Conservation (phyloP, 768 basidiomycete genomes). For the Lentinula sp. region DNA sequence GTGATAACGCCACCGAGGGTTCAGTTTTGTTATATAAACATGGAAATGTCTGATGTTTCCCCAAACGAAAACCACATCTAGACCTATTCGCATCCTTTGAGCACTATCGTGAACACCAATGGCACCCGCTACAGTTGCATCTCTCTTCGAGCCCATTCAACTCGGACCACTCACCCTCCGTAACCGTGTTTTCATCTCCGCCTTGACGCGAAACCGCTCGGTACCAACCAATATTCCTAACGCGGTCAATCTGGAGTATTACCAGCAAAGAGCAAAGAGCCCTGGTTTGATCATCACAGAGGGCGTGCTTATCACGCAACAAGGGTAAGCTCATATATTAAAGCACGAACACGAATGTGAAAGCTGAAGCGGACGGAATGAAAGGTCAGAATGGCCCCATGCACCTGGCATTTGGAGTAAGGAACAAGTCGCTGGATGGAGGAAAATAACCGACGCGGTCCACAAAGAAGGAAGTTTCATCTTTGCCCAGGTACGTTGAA, state of each 20-base stretch:
- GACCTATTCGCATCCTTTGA: neutral
- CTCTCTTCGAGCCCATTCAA: slow-evolving; percentile 25
- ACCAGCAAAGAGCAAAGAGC: slow-evolving; percentile 30
- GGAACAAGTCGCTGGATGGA: slow-evolving; percentile 39
- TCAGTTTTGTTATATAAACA: too few relatives aligned
- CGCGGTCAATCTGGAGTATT: slow-evolving; percentile 32
- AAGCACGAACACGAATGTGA: neutral
- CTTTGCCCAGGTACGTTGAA: slow-evolving; percentile 31
- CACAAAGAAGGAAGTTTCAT: slow-evolving; percentile 38
- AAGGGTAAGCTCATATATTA: slow-evolving; percentile 26
- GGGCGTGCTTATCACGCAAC: slow-evolving; percentile 30
- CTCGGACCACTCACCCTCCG: slow-evolving; percentile 28
- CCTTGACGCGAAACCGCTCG: slow-evolving; percentile 35
- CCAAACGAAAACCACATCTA: neutral
- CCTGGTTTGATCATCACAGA: slow-evolving; percentile 35
- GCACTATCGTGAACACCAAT: neutral
- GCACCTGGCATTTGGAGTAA: slow-evolving; percentile 42
- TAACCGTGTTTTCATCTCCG: slow-evolving; percentile 34
- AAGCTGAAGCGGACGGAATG: neutral
- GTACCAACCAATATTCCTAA: slow-evolving; percentile 29
- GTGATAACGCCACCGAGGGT: too few relatives aligned
- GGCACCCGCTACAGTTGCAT: neutral
- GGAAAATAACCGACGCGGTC: slow-evolving; percentile 38
- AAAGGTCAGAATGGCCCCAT: slow-evolving; percentile 35
- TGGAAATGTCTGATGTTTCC: neutral